Base-by-base conservation (phyloP, 164 flowering plant species). In the Tinospora cordifolia region DNA sequence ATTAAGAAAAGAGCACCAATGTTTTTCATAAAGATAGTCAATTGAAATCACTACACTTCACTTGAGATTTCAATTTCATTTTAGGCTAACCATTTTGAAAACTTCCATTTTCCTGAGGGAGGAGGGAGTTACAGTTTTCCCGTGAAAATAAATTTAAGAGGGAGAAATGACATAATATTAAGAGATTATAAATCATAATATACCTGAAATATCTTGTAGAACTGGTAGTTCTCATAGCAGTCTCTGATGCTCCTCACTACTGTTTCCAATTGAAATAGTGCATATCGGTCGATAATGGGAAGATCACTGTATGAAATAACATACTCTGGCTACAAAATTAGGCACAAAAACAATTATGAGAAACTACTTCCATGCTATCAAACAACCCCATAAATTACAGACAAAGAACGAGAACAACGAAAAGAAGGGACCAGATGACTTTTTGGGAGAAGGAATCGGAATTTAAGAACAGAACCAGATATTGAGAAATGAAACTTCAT, bases 141-240 rank as follows among this genome's bases (percentile, higher is more conserved):
- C 2, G 36, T 30, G 36, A 30, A 30, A 2, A 30, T 30, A 4
- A 4, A 30, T 30, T 44, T 5, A 44, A 13, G 12, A 44, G 47
- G 19, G 8, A 51, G 59, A 6, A 51, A 14, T 54, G 60, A 54
- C 19, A 22, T 21, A 54, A 54, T 54, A 54, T n/a, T 19, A 49
- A 25, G 6, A 36, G 39, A 21, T 51, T 26, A 70, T 15, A 75
- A 69, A 51, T 71, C 17, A 41, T 26, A 36, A 19, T 21, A 11
- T 79, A 90, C 98, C 96, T 94, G 97, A 78, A 89, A 92, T 70
- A 92, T 90, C 81, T 89, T 92, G 83, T 84, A 94, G 76, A 94
- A 94, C 75, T 92, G 97, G 75, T 92, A 92, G 76, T 74, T 87
- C 39, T 92, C 95, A 66, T 94, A 94, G 66, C 88, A 78, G 71